Conservation (phyloP, 257 asterid species). For the Plantago major region DNA sequence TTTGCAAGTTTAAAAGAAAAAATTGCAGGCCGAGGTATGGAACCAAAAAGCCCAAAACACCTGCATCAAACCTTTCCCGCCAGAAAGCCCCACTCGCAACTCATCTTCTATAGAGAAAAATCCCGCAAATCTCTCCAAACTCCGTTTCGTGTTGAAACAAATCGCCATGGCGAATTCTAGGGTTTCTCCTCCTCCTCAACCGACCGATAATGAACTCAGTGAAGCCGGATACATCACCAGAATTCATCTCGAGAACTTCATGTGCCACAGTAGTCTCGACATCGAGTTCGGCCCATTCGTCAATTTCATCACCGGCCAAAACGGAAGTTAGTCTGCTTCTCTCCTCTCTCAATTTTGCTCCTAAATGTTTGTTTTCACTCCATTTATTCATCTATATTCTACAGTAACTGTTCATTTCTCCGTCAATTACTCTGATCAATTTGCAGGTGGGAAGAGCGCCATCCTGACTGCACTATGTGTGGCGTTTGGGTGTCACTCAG, state of each 20-base stretch:
- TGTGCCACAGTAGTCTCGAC: slow-evolving; percentile 87
- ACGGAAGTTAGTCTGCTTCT: slow-evolving; percentile 55
- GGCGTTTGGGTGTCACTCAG: slow-evolving; percentile 92
- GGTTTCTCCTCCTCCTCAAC: no score
- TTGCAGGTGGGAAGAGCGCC: slow-evolving; percentile 91
- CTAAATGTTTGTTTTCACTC: background rate
- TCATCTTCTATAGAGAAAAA: no score
- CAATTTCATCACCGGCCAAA: slow-evolving; percentile 94
- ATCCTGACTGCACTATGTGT: slow-evolving; percentile 84
- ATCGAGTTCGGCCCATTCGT: slow-evolving; percentile 67
- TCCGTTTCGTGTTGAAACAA: no score
- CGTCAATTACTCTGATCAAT: background rate
- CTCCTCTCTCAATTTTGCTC: background rate
- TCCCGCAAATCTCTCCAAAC: no score
- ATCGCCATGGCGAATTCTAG: no score
- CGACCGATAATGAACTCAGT: no score
- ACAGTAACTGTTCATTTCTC: background rate
- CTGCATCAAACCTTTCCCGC: no score
- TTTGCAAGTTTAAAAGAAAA: no score
- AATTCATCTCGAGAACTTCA: slow-evolving; percentile 77
- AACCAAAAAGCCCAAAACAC: no score
- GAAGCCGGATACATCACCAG: slow-evolving; percentile 73
- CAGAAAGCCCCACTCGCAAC: no score
- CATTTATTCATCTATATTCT: background rate
- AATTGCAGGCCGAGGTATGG: no score